Evolutionary conservation across 2,329 filamentous ascomycete genomes (phyloP), one percentile per base, ranked within the genome.

Genomic region (Fusarium piperis): DNA sequence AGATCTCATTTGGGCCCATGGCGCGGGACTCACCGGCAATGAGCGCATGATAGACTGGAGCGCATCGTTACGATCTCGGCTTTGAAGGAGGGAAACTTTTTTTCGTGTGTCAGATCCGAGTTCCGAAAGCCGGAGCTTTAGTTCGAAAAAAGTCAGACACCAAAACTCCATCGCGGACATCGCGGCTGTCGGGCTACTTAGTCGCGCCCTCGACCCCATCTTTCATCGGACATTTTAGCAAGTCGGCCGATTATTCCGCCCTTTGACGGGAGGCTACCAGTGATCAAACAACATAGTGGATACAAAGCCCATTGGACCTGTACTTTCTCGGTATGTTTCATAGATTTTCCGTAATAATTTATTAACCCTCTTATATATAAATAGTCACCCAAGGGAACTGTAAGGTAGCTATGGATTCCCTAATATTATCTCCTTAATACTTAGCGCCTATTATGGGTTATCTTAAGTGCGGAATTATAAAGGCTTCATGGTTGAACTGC

Each of bases 1-100:
- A 35, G 20, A 10, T 46, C 6, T 30, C 16, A 3, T 28, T 4
- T 18, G 3, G 46, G 8, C 26, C 52, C 52, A 38, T 55, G 32
- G 18, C 15, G 20, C 41, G 32, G 32, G 9, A 70, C 76, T 68
- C 67, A 80, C 80, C 80, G 72, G 59, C 80, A 81, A 35, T 70
- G 68, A 35, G 81, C 79, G 67, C 79, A 81, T 3, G 79, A 81
- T 20, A 81, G 38, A 64, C 79, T 81, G 23, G 80, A 79, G 1
- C 80, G 68, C 80, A 81, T 81, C 26, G 23, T 23, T 32, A 36
- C 41, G 4, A 35, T 44, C 13, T 72, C 68, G 69, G 69, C 35
- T 71, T 66, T 71, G 61, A 23, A 18, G 13, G 15, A 35, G 28
- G 6, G 6, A 35, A 48, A 30, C 26, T 51, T 51, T 51, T 48